Percentiles rank a stretch among this genome's conserved stretches.
These are phyloP conservation scores for Cladosporium sp. DNA, from an alignment of 2,329 filamentous ascomycete species.

Conservation along the genomic window DNA sequence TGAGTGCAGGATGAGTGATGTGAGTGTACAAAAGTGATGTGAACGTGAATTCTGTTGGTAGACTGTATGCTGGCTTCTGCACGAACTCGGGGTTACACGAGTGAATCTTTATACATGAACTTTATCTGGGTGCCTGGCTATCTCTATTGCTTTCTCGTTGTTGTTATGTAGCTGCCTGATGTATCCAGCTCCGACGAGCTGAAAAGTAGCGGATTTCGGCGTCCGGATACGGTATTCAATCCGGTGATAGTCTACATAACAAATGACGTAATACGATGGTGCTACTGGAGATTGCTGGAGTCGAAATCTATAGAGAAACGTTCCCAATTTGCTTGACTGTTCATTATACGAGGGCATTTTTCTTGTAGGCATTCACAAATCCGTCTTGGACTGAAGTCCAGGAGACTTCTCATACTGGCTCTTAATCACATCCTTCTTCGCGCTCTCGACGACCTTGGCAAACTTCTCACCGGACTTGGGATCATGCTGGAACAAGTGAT, in stretches of 20 bases:
- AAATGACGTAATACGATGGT: not conserved
- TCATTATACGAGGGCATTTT: not conserved
- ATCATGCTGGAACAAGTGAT: constrained; percentile 66
- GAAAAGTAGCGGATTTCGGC: not conserved
- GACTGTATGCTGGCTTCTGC: not conserved
- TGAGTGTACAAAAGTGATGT: no score
- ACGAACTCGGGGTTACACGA: not conserved
- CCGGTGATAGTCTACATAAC: not conserved
- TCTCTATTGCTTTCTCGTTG: not conserved
- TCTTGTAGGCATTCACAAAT: not conserved
- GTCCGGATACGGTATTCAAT: not conserved
- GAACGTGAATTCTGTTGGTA: not conserved
- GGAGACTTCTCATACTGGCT: constrained; percentile 23
- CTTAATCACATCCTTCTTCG: constrained; percentile 54
- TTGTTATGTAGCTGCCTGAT: constrained; percentile 3
- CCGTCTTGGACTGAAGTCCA: constrained; percentile 4
- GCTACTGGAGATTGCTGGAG: not conserved
- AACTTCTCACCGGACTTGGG: constrained; percentile 63
- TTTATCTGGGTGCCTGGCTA: not conserved
- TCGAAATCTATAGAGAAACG: not conserved
- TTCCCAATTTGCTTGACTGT: not conserved
- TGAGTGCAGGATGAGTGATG: not conserved
- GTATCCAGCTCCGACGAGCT: not conserved
- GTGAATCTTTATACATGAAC: not conserved
- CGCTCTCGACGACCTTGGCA: constrained; percentile 60